Evolutionary conservation across 768 basidiomycete genomes (phyloP).

Genomic region (Tremella yokohamensis): DNA sequence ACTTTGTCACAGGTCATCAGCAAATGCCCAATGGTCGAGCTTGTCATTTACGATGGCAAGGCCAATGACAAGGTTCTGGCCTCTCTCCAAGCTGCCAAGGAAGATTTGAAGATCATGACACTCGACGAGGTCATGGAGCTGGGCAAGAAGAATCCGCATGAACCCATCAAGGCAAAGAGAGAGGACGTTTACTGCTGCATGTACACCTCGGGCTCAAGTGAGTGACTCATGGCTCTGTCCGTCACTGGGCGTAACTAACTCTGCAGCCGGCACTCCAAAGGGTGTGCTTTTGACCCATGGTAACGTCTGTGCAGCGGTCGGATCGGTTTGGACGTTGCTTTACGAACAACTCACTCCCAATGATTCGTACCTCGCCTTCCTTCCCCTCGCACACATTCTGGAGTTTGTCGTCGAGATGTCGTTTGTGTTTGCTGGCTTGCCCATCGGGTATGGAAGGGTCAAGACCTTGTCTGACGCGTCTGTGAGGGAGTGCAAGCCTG

Average conservation of each 20-base stretch:
- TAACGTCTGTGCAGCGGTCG: constrained; percentile 81
- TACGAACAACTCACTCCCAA: constrained; percentile 54
- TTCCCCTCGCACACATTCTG: constrained; percentile 90
- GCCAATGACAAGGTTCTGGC: constrained; percentile 56
- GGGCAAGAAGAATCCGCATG: constrained; percentile 61
- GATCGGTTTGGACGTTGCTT: constrained; percentile 71
- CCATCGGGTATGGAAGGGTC: constrained; percentile 81
- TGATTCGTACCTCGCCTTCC: constrained; percentile 64
- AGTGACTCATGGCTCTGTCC: constrained; percentile 21
- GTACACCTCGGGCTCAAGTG: constrained; percentile 63
- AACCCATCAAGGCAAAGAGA: constrained; percentile 57
- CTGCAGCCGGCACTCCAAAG: constrained; percentile 90
- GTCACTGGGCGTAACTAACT: no score
- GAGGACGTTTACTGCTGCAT: constrained; percentile 66
- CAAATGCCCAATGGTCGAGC: constrained; percentile 69
- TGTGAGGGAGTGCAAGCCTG: constrained; percentile 84
- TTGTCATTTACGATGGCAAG: constrained; percentile 80
- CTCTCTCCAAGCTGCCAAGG: constrained; percentile 59
- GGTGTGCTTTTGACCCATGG: constrained; percentile 84
- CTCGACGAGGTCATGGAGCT: constrained; percentile 68
- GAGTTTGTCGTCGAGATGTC: constrained; percentile 88
- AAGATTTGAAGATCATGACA: constrained; percentile 61
- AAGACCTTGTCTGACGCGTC: constrained; percentile 94
- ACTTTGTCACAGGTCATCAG: constrained; percentile 68
- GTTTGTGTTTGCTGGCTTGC: constrained; percentile 71